Conservation (phyloP, 1,139 yeast species). For the Geotrichum bryndzae region DNA sequence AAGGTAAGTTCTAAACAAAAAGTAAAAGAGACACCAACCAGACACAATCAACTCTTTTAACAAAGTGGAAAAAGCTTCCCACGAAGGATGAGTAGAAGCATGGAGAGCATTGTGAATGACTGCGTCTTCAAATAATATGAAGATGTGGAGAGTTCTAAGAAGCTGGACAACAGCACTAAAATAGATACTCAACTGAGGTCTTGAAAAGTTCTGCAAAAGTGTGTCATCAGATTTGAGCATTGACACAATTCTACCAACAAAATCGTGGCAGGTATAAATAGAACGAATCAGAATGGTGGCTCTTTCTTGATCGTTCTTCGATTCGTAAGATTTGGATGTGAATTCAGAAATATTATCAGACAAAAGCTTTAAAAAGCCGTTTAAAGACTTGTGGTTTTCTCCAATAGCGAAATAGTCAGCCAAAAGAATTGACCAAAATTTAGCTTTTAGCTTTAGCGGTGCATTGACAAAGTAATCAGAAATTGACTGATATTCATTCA, state of each 20-base stretch:
- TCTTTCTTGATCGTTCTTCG: conserved; percentile 23
- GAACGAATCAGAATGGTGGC: conserved; percentile 35
- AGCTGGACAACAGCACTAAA: conserved; percentile 34
- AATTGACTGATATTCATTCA: conserved; percentile 45
- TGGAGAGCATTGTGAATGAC: conserved; percentile 31
- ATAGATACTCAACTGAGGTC: conserved; percentile 18
- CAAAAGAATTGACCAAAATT: conserved; percentile 70
- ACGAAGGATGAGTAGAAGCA: conserved; percentile 32
- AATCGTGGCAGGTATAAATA: conserved; percentile 46
- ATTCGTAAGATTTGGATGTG: conserved; percentile 27
- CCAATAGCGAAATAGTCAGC: conserved; percentile 48
- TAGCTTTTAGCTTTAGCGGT: conserved; percentile 59
- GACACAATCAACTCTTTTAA: conserved; percentile 51
- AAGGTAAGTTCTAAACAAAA: conserved; percentile 24
- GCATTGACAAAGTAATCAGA: conserved; percentile 54
- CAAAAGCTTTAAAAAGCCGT: conserved; percentile 53
- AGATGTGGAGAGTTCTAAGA: conserved; percentile 41
- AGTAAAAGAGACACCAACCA: conserved; percentile 39
- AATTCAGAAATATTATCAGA: conserved; percentile 41
- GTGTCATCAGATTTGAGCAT: conserved; percentile 24
- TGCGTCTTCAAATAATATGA: conserved; percentile 39
- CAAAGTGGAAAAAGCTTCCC: conserved; percentile 36
- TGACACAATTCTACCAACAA: conserved; percentile 32
- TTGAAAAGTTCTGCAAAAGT: conserved; percentile 19
- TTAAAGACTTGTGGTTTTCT: conserved; percentile 41